Percentiles rank a stretch among this genome's conserved stretches.
phyloP scores from a whole-genome alignment of 306 rosid genomes.

The Ormosia emarginata region DNA sequence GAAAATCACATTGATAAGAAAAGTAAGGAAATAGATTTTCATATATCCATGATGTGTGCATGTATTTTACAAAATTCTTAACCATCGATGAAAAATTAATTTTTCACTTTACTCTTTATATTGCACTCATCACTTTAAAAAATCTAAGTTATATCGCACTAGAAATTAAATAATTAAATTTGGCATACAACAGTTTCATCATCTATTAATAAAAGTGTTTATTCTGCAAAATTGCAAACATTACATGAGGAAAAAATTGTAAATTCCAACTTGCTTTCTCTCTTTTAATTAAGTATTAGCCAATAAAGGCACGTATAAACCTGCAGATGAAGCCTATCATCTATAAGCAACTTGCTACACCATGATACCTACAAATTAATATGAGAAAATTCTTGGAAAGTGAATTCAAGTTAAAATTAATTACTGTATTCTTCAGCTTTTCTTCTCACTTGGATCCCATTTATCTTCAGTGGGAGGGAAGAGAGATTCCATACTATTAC shows the following conservation, averaged over 20 bases:
- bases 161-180: neutral
- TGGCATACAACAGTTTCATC: neutral
- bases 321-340: neutral
- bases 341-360: neutral
- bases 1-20: too few relatives aligned
- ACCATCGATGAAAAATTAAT: neutral
- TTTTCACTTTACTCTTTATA: neutral
- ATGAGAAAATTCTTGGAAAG: neutral
- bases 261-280: neutral
- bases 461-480: conserved; percentile 36
- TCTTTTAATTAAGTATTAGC: neutral
- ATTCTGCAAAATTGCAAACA: neutral
- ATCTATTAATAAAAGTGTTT: neutral
- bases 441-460: conserved; percentile 41
- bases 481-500: conserved; percentile 56
- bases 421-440: conserved; percentile 2
- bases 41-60: neutral
- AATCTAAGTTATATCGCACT: too few relatives aligned
- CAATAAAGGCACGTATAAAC: neutral
- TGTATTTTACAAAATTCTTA: neutral
- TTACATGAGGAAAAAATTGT: neutral
- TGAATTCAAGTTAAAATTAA: neutral
- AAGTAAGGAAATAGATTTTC: neutral
- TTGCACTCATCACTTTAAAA: neutral
- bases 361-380: neutral